Conservation (phyloP, 345 rosid species). For the Lumnitzera racemosa region DNA sequence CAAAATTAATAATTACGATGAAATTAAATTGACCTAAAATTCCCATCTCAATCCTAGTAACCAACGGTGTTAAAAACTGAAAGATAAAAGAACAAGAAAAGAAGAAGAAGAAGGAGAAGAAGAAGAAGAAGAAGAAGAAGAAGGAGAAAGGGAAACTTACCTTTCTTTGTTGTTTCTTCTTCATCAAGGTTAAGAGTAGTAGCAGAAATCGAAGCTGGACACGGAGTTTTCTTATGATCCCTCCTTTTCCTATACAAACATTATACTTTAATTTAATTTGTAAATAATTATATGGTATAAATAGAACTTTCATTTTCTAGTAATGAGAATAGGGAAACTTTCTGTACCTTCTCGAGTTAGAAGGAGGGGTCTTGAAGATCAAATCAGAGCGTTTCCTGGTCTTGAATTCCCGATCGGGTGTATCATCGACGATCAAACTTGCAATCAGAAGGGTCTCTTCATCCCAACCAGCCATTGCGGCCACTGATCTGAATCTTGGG, state of each 20-base stretch:
- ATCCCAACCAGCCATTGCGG: constrained; percentile 98
- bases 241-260: constrained; percentile 44
- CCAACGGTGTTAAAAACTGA: not conserved
- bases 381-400: constrained; percentile 50
- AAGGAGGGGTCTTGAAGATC: constrained; percentile 54
- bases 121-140: not conserved
- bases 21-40: too few relatives aligned
- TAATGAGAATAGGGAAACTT: not conserved
- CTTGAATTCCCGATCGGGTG: constrained; percentile 64
- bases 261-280: not conserved
- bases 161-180: constrained; percentile 24
- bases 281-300: not conserved
- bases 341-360: constrained; percentile 60
- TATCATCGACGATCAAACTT: constrained; percentile 73
- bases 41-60: too few relatives aligned
- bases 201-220: constrained; percentile 30
- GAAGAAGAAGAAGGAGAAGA: not conserved
- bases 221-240: constrained; percentile 37
- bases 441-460: constrained; percentile 76
- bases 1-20: too few relatives aligned
- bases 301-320: not conserved
- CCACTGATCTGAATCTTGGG: constrained; percentile 80
- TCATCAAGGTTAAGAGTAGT: constrained; percentile 53
- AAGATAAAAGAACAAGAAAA: not conserved
- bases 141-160: constrained; percentile 1